These are phyloP conservation scores for Gnomoniopsis sp. DNA, from an alignment of 2,329 filamentous ascomycete species.

Conservation along the genomic window DNA sequence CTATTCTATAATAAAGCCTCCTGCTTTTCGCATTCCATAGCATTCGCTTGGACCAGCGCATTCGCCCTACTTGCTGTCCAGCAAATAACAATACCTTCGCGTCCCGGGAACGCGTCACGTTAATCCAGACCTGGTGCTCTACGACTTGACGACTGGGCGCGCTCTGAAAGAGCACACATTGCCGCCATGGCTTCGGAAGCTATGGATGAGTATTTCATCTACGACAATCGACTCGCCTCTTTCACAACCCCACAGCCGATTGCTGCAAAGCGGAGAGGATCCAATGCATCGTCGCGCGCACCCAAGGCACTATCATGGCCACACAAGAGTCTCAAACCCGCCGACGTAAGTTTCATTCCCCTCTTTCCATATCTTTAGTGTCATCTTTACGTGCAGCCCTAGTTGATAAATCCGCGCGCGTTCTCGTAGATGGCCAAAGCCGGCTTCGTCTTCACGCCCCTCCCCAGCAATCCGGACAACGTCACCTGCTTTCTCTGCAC, in stretches of 20 bases:
- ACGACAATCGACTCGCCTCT: slow-evolving; percentile 74
- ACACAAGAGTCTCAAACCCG: slow-evolving; percentile 56
- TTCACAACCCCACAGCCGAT: slow-evolving; percentile 66
- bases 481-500: slow-evolving; percentile 84
- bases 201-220: slow-evolving; percentile 55
- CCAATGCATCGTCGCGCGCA: slow-evolving; percentile 52
- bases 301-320: slow-evolving; percentile 70
- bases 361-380: neutral
- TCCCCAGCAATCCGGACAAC: slow-evolving; percentile 75
- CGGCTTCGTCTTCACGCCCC: slow-evolving; percentile 86
- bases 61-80: no score
- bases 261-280: slow-evolving; percentile 64
- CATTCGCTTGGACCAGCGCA: no score
- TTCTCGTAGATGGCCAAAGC: slow-evolving; percentile 72
- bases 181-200: slow-evolving; percentile 28
- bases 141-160: neutral
- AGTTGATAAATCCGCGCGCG: slow-evolving; percentile 2
- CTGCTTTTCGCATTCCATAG: neutral
- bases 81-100: neutral
- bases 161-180: neutral
- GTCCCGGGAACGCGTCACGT: neutral
- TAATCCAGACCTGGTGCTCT: neutral
- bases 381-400: slow-evolving; percentile 10
- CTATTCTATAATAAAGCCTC: no score
- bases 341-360: slow-evolving; percentile 50